phyloP scores from a whole-genome alignment of 2,329 filamentous ascomycete genomes.

The Penicillium oxalicum region DNA sequence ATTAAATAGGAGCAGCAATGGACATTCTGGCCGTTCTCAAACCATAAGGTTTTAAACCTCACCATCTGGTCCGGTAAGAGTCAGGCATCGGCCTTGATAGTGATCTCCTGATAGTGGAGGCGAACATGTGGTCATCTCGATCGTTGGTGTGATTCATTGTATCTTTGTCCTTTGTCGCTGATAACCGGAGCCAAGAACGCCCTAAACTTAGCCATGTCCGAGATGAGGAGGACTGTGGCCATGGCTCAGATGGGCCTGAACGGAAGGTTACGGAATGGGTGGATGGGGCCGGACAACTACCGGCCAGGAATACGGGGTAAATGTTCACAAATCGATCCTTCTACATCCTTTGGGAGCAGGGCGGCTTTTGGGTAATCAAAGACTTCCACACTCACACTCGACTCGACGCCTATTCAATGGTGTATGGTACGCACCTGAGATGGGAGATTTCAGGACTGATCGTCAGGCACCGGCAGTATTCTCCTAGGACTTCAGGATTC shows the following conservation, averaged over 20 bases:
- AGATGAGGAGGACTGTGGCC: constrained; percentile 4
- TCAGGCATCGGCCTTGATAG: constrained; percentile 12
- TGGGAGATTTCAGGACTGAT: neutral
- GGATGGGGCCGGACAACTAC: neutral
- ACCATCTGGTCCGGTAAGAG: constrained; percentile 17
- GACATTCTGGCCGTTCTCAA: neutral
- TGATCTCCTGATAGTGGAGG: constrained; percentile 18
- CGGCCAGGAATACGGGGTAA: neutral
- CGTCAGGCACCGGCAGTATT: neutral
- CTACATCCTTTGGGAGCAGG: neutral
- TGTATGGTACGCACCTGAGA: too few species aligned
- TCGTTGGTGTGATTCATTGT: constrained; percentile 20
- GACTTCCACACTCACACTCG: neutral
- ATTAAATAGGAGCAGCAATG: constrained; percentile 17
- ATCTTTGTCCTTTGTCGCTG: constrained; percentile 2
- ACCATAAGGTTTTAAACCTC: constrained; percentile 9
- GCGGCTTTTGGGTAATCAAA: too few species aligned
- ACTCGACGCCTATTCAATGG: too few species aligned
- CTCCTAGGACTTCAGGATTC: too few species aligned
- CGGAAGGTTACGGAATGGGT: constrained; percentile 17
- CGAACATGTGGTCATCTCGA: constrained; percentile 15
- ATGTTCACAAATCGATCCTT: neutral
- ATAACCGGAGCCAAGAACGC: constrained; percentile 17
- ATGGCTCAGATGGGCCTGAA: constrained; percentile 6
- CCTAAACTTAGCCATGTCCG: constrained; percentile 9